phyloP scores from a whole-genome alignment of 2,329 filamentous ascomycete species.

The Colletotrichum godetiae region DNA sequence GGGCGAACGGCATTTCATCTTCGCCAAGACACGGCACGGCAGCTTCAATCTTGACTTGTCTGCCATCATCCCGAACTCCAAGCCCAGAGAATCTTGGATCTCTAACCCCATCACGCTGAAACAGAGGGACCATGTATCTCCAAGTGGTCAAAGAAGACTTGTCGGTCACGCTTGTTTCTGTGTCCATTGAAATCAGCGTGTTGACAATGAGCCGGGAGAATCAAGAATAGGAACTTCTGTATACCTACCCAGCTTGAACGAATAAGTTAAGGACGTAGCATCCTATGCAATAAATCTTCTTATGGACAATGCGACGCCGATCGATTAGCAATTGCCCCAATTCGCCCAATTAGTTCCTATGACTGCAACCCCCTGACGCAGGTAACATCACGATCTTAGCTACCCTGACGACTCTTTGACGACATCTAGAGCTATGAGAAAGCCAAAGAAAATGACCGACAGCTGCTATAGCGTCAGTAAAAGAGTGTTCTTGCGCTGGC shows the following conservation, averaged over 20 bases:
- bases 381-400: no score
- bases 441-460: slow-evolving; percentile 21
- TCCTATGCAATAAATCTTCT: no score
- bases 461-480: slow-evolving; percentile 11
- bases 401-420: slow-evolving; percentile 18
- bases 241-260: background rate
- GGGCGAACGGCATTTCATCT: background rate
- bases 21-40: slow-evolving; percentile 19
- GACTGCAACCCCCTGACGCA: background rate
- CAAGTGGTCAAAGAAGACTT: no score
- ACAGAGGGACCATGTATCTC: background rate
- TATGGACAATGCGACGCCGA: background rate
- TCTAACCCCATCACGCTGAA: background rate
- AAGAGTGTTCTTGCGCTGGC: no score
- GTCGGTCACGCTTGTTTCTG: background rate
- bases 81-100: background rate
- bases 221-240: background rate
- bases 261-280: background rate
- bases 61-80: background rate
- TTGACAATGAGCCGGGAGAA: background rate
- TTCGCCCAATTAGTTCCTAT: background rate
- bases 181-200: background rate
- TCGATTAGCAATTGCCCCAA: background rate
- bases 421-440: slow-evolving; percentile 35
- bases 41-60: background rate